Evolutionary conservation across 1,284 basidiomycete genomes (phyloP).

Genomic region (Trichosporon coremiiforme): DNA sequence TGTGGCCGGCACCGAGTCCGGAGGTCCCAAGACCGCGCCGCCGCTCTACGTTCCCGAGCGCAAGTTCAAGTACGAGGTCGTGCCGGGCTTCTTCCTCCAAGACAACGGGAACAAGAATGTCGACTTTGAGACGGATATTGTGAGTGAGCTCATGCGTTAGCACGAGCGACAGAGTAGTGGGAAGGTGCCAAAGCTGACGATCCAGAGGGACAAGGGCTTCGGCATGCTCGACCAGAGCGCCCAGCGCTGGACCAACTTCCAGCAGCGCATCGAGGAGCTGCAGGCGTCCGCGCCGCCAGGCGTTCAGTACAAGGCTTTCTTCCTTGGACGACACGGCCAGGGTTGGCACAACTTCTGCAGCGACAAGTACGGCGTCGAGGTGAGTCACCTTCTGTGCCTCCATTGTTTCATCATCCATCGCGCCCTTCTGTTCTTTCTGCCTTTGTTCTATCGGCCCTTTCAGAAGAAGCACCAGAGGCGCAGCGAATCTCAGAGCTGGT

Average conservation of each 20-base stretch:
- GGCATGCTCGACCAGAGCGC: constrained; percentile 48
- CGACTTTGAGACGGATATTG: constrained; percentile 44
- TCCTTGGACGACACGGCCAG: constrained; percentile 55
- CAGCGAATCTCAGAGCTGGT: too few relatives aligned
- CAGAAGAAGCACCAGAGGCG: too few relatives aligned
- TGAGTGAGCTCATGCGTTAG: constrained; percentile 29
- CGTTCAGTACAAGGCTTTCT: constrained; percentile 54
- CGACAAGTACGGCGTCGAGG: constrained; percentile 67
- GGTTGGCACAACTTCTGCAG: constrained; percentile 63
- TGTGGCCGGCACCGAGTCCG: constrained; percentile 43
- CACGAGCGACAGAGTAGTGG: background rate
- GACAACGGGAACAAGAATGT: constrained; percentile 43
- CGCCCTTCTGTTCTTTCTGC: too few relatives aligned
- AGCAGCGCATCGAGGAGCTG: constrained; percentile 38
- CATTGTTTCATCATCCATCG: too few relatives aligned
- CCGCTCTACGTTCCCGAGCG: constrained; percentile 37
- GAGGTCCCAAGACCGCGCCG: constrained; percentile 42
- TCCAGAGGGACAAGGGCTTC: constrained; percentile 46
- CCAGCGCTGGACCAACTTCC: constrained; percentile 51
- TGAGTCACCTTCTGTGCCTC: constrained; percentile 40
- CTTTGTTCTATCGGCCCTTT: background rate
- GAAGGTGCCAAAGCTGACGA: background rate
- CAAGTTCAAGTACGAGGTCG: constrained; percentile 44
- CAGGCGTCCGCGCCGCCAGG: constrained; percentile 42
- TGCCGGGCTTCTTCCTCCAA: constrained; percentile 51